Conservation (phyloP, 305 asterid genomes). For the Fraxinus ornus region DNA sequence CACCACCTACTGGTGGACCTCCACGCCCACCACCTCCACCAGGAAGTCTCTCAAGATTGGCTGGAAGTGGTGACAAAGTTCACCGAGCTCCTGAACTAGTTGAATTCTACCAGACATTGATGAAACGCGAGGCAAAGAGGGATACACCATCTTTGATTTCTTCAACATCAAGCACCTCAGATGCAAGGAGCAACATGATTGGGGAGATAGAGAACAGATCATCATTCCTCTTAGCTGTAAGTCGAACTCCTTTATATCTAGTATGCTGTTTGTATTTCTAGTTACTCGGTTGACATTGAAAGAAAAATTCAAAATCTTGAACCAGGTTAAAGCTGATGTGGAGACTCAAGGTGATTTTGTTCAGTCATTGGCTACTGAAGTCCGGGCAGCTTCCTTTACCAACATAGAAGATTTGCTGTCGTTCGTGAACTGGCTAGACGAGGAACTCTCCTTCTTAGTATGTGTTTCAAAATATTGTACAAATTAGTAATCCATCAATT, state of each 20-base stretch:
- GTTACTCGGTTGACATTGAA: constrained; percentile 19
- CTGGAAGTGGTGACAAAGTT: constrained; percentile 72
- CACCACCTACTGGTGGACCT: constrained; percentile 76
- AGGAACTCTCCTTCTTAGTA: constrained; percentile 93
- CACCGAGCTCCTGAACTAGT: constrained; percentile 98
- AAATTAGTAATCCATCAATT: not conserved
- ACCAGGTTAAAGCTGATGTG: constrained; percentile 97
- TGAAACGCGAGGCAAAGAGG: constrained; percentile 95
- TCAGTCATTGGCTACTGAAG: constrained; percentile 86
- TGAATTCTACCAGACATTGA: constrained; percentile 88
- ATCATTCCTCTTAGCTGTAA: constrained; percentile 85
- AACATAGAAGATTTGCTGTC: constrained; percentile 72
- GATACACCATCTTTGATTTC: constrained; percentile 64
- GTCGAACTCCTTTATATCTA: constrained; percentile 29
- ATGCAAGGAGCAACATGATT: constrained; percentile 92
- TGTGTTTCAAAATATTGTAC: constrained; percentile 3
- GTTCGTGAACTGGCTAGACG: constrained; percentile 96
- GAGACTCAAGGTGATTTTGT: constrained; percentile 97
- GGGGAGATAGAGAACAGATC: constrained; percentile 98
- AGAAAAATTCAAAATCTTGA: constrained; percentile 20
- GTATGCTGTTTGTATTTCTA: not conserved
- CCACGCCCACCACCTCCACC: constrained; percentile 97
- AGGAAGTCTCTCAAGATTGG: constrained; percentile 58
- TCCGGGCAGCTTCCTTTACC: constrained; percentile 72
- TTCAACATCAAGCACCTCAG: constrained; percentile 55